These are phyloP conservation scores for Fonsecaea nubica DNA, from an alignment of 2,329 filamentous ascomycete species.

Conservation along the genomic window DNA sequence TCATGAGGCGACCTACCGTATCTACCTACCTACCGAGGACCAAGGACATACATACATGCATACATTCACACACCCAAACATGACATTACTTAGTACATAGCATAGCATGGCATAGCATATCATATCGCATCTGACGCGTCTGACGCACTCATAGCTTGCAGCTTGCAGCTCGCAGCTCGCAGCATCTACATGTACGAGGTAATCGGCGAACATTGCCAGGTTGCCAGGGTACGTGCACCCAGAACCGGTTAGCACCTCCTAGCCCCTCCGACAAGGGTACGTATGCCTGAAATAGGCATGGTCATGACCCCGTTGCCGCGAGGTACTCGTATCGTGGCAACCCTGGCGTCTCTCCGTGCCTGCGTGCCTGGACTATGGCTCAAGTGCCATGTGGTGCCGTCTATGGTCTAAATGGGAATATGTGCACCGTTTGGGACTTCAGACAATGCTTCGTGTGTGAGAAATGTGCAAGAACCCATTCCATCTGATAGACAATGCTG, in stretches of 20 bases:
- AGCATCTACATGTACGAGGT: too few species aligned
- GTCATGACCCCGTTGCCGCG: neutral
- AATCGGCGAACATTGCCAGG: too few species aligned
- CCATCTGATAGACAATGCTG: constrained; percentile 9
- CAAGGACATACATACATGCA: neutral
- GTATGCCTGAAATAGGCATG: neutral
- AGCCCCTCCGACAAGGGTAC: neutral
- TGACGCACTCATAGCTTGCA: too few species aligned
- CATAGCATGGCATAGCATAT: neutral
- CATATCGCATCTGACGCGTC: neutral
- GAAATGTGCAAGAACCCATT: neutral
- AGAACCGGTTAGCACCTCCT: neutral
- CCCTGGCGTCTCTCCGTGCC: too few species aligned
- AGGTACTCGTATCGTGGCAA: too few species aligned
- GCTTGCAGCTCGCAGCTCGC: too few species aligned
- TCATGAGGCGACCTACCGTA: too few species aligned
- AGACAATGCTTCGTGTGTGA: neutral
- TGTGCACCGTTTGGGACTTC: neutral
- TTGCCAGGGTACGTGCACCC: neutral
- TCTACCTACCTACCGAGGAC: too few species aligned
- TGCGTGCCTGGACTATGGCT: neutral
- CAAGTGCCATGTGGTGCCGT: neutral
- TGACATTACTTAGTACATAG: too few species aligned
- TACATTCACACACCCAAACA: neutral
- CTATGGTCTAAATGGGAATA: neutral